Evolutionary conservation across 208 protist species (phyloP).

Genomic region (Trypanosoma brucei): DNA sequence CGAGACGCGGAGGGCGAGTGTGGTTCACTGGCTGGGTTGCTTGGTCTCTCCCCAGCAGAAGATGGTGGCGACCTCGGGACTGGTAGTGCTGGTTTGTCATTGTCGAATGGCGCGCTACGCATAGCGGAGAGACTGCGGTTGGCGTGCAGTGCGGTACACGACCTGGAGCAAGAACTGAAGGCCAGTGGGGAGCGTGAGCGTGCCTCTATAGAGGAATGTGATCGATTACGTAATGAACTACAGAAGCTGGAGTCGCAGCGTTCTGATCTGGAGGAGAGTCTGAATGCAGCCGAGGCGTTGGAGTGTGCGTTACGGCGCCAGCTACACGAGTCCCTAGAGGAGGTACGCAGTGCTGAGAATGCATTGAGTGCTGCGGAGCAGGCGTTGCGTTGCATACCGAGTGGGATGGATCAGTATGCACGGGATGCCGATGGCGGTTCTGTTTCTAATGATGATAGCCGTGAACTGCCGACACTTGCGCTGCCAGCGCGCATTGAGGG

Average conservation of each 20-base stretch:
- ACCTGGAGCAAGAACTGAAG: not conserved
- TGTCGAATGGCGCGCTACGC: not conserved
- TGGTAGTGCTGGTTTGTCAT: not conserved
- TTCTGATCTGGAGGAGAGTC: not conserved
- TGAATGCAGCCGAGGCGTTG: not conserved
- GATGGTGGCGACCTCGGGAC: no score
- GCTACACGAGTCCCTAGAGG: not conserved
- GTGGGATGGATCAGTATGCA: not conserved
- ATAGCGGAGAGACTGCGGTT: not conserved
- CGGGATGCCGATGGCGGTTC: no score
- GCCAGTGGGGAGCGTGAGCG: not conserved
- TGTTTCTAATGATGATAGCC: not conserved
- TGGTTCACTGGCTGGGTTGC: not conserved
- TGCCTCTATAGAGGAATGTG: not conserved
- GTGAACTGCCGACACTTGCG: not conserved
- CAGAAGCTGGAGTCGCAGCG: not conserved
- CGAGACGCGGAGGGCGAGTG: slow-evolving; percentile 5
- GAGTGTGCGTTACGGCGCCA: not conserved
- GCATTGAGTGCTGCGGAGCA: not conserved
- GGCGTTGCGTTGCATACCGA: not conserved
- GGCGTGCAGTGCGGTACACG: not conserved
- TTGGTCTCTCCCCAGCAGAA: not conserved
- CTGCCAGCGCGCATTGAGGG: slow-evolving; percentile 5
- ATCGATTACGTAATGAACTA: not conserved
- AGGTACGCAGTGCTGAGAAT: not conserved